Conservation (phyloP, 371 early-diverging fungal genomes). For the Choanephora cucurbitarum region DNA sequence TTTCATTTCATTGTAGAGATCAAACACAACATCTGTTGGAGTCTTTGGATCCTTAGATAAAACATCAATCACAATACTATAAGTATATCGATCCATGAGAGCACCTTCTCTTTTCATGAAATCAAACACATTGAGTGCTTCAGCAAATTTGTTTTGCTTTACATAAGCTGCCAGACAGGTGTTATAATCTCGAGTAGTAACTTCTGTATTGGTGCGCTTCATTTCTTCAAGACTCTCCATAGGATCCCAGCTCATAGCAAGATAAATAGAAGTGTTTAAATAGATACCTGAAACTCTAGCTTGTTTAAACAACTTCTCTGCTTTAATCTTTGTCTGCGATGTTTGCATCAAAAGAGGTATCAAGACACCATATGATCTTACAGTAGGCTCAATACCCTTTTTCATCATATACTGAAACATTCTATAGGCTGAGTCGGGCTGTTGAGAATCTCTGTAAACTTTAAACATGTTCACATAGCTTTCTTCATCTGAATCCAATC, state of each 20-base stretch:
- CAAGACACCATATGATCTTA: conserved; percentile 33
- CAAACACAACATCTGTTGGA: conserved; percentile 28
- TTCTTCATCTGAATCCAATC: conserved; percentile 1
- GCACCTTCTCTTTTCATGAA: conserved; percentile 28
- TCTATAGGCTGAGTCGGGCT: conserved; percentile 20
- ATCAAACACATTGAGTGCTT: conserved; percentile 37
- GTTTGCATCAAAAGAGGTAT: conserved; percentile 11
- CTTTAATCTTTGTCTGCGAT: background rate
- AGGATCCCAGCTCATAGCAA: conserved; percentile 33
- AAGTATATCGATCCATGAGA: conserved; percentile 33
- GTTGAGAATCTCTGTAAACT: conserved; percentile 15
- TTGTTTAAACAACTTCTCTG: conserved; percentile 20
- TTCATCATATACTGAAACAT: conserved; percentile 45
- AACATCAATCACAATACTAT: conserved; percentile 42
- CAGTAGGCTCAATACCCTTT: conserved; percentile 26
- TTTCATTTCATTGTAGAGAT: conserved; percentile 41
- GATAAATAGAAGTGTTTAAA: conserved; percentile 20
- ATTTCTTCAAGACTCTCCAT: conserved; percentile 27
- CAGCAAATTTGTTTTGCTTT: conserved; percentile 29
- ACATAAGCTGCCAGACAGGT: conserved; percentile 25
- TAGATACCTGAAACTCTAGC: conserved; percentile 10
- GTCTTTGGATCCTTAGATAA: conserved; percentile 32
- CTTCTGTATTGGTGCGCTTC: conserved; percentile 1
- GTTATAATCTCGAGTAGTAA: conserved; percentile 35
- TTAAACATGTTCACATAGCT: conserved; percentile 31